Evolutionary conservation across 768 basidiomycete genomes (phyloP).

Genomic region (Leccinum longicurvipes): DNA sequence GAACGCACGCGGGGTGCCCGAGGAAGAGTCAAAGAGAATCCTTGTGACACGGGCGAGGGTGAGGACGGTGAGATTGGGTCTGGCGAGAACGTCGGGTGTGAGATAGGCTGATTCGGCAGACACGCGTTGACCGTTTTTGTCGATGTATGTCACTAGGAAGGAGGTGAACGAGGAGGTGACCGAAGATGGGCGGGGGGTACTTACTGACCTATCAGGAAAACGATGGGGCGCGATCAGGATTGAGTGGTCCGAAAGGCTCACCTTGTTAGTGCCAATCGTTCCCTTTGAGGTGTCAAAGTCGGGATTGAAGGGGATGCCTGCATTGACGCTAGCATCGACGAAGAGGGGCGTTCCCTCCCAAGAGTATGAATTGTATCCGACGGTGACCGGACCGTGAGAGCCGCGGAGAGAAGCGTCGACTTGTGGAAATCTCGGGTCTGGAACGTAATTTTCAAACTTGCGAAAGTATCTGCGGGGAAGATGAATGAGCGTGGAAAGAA

Average conservation of each 20-base stretch:
- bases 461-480: constrained; percentile 53
- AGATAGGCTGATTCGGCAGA: constrained; percentile 68
- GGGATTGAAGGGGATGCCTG: constrained; percentile 48
- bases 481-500: constrained; percentile 2
- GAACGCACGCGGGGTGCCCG: constrained; percentile 43
- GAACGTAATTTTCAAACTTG: constrained; percentile 62
- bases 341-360: constrained; percentile 49
- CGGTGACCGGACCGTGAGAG: constrained; percentile 50
- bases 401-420: constrained; percentile 50
- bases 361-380: constrained; percentile 54
- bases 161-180: constrained; percentile 1
- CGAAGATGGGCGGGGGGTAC: constrained; percentile 3
- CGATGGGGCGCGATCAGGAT: neutral
- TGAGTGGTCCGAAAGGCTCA: constrained; percentile 26
- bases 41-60: constrained; percentile 55
- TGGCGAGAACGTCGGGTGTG: constrained; percentile 56
- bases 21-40: constrained; percentile 48
- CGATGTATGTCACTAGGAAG: constrained; percentile 62
- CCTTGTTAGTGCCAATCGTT: constrained; percentile 59
- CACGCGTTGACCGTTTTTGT: constrained; percentile 48
- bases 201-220: constrained; percentile 40
- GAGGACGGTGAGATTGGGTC: constrained; percentile 64
- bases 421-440: constrained; percentile 46
- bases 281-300: constrained; percentile 59
- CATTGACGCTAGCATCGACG: constrained; percentile 47